Base-by-base conservation (phyloP, 2,329 filamentous ascomycete species). In the Colletotrichum somersetense region DNA sequence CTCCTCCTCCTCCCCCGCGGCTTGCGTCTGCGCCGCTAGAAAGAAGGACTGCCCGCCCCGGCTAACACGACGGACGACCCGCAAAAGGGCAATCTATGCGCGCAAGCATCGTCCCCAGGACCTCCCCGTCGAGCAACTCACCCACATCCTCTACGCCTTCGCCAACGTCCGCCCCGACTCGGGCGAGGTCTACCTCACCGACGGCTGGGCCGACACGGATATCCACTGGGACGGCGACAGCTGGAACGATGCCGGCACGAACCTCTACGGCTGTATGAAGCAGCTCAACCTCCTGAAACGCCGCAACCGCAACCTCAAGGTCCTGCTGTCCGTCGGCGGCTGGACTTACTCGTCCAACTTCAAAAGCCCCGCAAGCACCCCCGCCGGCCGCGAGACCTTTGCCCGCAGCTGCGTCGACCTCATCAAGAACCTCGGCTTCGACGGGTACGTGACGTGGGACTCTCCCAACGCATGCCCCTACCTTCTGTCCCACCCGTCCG, bases 311-410 rank as follows among this genome's bases (percentile, higher is more conserved):
- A 91, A 95, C 76, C 86, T 98, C 73, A 97, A 97, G 81, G 85
- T 96, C 4, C 87, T 98, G 16, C 88, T 98, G 5, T 95, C 92
- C 66, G 93, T 98, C 73, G 95, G 95, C 73, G 96, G 96, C 62
- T 98, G 95, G 95, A 97, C 95, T 0, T 97, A 97, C 81, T 93
- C 92, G 74, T 85, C 89, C 80, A 96, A 97, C 83, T 97, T 98
- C 81, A 87, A 89, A n/a, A 84, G 83, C 38, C 92, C 94, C 0
- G 92, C 92, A 1, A 92, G 92, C 53, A 94, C 92, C 0, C 85
- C 89, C 0, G 81, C 88, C 33, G 94, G 94, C 11, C 89, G 95
- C 10, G 84, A 86, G 40, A 87, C 79, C 1, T 98, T 98, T 81
- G 95, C 94, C 11, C 84, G 87, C 62, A 90, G 89, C 38, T 91